Evolutionary conservation across 1,284 basidiomycete genomes (phyloP).

Genomic region (Sanghuangporus weigelae): DNA sequence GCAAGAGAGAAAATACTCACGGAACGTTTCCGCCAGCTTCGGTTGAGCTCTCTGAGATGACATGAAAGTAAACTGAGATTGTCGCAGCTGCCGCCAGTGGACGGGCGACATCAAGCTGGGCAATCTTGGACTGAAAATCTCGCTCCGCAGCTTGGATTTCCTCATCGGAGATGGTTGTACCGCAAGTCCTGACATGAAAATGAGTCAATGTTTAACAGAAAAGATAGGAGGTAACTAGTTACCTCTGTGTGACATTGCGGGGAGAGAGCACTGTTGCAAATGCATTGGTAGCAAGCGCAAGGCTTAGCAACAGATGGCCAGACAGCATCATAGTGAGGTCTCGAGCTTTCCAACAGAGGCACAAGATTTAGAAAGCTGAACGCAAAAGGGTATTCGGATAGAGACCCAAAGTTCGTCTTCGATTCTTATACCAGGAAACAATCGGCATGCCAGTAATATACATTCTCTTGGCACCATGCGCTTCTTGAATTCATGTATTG

Average conservation of each 20-base stretch:
- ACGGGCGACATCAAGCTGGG: slow-evolving; percentile 21
- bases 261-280: not conserved
- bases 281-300: not conserved
- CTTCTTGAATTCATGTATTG: too few species aligned
- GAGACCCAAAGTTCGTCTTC: too few species aligned
- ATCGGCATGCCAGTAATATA: too few species aligned
- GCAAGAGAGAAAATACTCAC: slow-evolving; percentile 25
- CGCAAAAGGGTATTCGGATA: too few species aligned
- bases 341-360: not conserved
- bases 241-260: not conserved
- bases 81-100: slow-evolving; percentile 26
- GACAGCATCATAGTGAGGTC: not conserved
- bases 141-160: slow-evolving; percentile 32
- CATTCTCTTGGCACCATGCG: too few species aligned
- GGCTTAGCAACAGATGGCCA: not conserved
- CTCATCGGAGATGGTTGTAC: slow-evolving; percentile 32
- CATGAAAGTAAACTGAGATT: slow-evolving; percentile 41
- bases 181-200: slow-evolving; percentile 23
- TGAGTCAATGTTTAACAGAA: not conserved
- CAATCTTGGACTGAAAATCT: slow-evolving; percentile 28
- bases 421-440: too few species aligned
- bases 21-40: slow-evolving; percentile 39
- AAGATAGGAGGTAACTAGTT: not conserved
- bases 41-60: slow-evolving; percentile 36
- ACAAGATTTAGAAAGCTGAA: too few species aligned